Percentiles rank a stretch among this genome's conserved stretches.
Evolutionary conservation across 169 alveolate species (phyloP).

Genomic region (Cryptosporidium bovis): DNA sequence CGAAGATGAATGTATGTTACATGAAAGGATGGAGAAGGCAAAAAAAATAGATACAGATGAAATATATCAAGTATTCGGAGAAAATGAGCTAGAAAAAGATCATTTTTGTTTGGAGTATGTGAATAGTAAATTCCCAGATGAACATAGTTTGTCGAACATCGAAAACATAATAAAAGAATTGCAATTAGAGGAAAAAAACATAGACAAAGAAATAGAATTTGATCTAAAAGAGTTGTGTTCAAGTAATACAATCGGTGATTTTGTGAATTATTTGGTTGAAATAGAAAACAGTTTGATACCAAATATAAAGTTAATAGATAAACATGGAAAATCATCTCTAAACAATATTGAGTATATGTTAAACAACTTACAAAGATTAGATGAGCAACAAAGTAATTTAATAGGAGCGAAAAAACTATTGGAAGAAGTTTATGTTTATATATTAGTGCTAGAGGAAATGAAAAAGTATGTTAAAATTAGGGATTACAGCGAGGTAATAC

Average conservation of each 20-base stretch:
- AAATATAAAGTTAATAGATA: conserved; percentile 1
- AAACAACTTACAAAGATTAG: conserved; percentile 13
- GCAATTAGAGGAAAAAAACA: not conserved
- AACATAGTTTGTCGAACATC: conserved; percentile 27
- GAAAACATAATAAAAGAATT: not conserved
- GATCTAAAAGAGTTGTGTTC: conserved; percentile 28
- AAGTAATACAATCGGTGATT: not conserved
- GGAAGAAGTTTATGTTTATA: not conserved
- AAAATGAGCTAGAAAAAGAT: not conserved
- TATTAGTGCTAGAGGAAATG: not conserved
- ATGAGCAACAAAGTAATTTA: conserved; percentile 17
- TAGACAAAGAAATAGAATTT: conserved; percentile 16
- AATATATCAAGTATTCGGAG: not conserved
- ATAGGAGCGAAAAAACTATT: conserved; percentile 1
- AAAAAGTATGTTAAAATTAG: conserved; percentile 1
- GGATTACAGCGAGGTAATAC: conserved; percentile 21
- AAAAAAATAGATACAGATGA: too few species aligned
- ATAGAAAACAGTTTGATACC: conserved; percentile 39
- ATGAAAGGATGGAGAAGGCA: too few species aligned
- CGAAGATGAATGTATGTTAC: too few species aligned
- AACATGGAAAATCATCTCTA: not conserved
- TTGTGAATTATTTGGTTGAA: not conserved
- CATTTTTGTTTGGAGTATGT: conserved; percentile 23
- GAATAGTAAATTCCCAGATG: conserved; percentile 40
- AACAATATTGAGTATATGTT: conserved; percentile 11